A percentile compares a stretch with the other conserved stretches of the same genome.
Evolutionary conservation across 73 alveolate genomes (phyloP).

Genomic region (Blepharisma stoltei): DNA sequence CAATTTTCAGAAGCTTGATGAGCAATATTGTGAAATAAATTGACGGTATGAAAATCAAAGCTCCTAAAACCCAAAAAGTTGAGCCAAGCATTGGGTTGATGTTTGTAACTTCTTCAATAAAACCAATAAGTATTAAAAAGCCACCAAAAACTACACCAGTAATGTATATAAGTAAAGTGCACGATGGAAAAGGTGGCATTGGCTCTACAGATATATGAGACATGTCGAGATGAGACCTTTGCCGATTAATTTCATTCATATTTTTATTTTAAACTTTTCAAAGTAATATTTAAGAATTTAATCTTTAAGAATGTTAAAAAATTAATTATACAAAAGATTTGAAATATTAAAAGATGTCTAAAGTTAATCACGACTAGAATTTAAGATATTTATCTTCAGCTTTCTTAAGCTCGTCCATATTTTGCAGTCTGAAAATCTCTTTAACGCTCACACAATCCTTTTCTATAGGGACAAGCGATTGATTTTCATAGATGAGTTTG

Average conservation of each 20-base stretch:
- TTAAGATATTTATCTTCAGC: constrained; percentile 63
- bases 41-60: neutral
- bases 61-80: constrained; percentile 26
- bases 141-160: constrained; percentile 15
- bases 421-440: constrained; percentile 64
- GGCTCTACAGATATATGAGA: neutral
- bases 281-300: too few relatives aligned
- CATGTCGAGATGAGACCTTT: too few relatives aligned
- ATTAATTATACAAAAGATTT: too few relatives aligned
- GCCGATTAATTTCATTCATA: too few relatives aligned
- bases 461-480: constrained; percentile 35
- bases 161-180: neutral
- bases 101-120: constrained; percentile 15
- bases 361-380: neutral
- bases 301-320: too few relatives aligned
- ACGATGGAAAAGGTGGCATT: constrained; percentile 14
- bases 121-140: constrained; percentile 15
- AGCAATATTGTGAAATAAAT: neutral
- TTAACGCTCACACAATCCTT: constrained; percentile 51
- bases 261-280: too few relatives aligned
- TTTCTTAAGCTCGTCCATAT: constrained; percentile 48
- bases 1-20: constrained; percentile 18
- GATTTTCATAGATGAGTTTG: constrained; percentile 38
- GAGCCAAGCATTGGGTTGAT: constrained; percentile 24
- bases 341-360: too few relatives aligned